phyloP scores from a whole-genome alignment of 345 rosid species.

The Corymbia maculata region DNA sequence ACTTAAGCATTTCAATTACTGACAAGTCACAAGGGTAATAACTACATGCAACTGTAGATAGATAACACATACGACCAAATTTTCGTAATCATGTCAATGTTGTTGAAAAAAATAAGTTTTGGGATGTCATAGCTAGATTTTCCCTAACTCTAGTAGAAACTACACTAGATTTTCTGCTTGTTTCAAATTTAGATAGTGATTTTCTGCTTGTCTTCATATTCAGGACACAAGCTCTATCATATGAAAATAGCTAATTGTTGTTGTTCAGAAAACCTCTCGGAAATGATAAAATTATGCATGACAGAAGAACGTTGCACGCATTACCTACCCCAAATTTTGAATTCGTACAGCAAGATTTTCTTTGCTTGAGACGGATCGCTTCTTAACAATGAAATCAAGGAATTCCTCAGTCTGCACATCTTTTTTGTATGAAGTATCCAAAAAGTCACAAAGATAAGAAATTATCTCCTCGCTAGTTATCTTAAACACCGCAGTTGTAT shows the following conservation, averaged over 20 bases:
- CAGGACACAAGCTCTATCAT: background rate
- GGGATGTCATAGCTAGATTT: background rate
- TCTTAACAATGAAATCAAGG: slow-evolving; percentile 52
- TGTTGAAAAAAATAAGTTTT: background rate
- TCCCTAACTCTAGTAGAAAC: background rate
- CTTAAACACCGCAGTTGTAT: slow-evolving; percentile 31
- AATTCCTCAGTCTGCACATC: slow-evolving; percentile 46
- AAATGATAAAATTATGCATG: background rate
- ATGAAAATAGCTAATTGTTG: background rate
- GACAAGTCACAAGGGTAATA: background rate
- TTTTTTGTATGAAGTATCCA: background rate
- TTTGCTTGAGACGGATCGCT: slow-evolving; percentile 40
- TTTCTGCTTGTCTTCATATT: background rate
- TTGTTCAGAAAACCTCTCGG: background rate
- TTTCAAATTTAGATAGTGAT: background rate
- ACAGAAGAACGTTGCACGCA: background rate
- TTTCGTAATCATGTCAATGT: background rate
- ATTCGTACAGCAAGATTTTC: slow-evolving; percentile 73
- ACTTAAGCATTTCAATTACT: background rate
- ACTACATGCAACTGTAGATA: background rate
- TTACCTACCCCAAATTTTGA: slow-evolving; percentile 67
- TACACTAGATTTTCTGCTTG: background rate
- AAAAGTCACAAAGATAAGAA: slow-evolving; percentile 36
- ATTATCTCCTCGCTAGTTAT: slow-evolving; percentile 59
- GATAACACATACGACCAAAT: background rate